Evolutionary conservation across 768 basidiomycete species (phyloP).

Genomic region (Boletus sensibilis): DNA sequence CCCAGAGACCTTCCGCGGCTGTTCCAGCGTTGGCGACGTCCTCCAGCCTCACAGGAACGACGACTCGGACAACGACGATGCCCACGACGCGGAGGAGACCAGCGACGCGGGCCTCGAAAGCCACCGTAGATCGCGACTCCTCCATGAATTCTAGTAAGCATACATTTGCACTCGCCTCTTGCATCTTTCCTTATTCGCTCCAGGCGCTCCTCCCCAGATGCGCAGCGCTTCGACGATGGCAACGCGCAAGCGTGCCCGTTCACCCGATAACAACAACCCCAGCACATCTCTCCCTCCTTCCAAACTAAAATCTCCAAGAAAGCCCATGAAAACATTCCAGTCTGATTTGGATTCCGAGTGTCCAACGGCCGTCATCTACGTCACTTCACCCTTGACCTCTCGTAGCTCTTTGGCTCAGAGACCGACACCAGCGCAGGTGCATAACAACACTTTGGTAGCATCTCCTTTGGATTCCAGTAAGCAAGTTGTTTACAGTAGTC

Average conservation of each 20-base stretch:
- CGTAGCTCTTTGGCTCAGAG: conserved; percentile 37
- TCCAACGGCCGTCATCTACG: conserved; percentile 3
- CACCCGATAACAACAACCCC: conserved; percentile 16
- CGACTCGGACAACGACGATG: not conserved
- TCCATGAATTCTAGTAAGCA: conserved; percentile 19
- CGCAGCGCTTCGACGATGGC: conserved; percentile 13
- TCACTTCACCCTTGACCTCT: conserved; percentile 17
- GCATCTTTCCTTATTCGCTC: conserved; percentile 8
- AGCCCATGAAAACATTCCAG: conserved; percentile 19
- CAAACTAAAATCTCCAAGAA: conserved; percentile 23
- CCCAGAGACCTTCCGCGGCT: conserved; percentile 29
- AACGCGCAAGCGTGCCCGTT: conserved; percentile 29
- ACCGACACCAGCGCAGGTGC: conserved; percentile 1
- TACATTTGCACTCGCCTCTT: not conserved
- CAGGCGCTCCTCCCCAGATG: conserved; percentile 9
- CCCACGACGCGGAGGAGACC: conserved; percentile 14
- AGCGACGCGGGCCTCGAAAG: conserved; percentile 8
- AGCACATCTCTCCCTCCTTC: conserved; percentile 1
- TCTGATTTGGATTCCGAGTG: conserved; percentile 5
- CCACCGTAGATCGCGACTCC: not conserved
- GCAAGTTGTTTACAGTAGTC: conserved; percentile 58
- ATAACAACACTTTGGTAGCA: not conserved
- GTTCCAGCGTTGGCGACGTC: conserved; percentile 13
- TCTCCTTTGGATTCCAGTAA: conserved; percentile 24
- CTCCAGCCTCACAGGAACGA: not conserved